These are phyloP conservation scores for Boletus patriciae DNA, from an alignment of 768 basidiomycete species.

Conservation along the genomic window DNA sequence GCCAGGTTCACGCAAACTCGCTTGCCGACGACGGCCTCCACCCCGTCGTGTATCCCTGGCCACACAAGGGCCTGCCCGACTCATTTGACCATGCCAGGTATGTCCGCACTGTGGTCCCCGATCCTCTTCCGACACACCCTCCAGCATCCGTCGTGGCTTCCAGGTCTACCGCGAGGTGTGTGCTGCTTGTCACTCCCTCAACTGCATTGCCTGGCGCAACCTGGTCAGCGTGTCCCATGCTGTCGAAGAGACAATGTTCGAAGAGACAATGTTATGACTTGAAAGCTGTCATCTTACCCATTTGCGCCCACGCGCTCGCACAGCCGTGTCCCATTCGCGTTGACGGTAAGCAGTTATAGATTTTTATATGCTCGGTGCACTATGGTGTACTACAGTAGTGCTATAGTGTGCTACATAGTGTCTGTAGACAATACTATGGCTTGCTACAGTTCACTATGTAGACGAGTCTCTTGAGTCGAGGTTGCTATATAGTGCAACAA, in stretches of 20 bases:
- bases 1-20: slow-evolving; percentile 90
- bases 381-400: no score
- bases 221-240: slow-evolving; percentile 97
- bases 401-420: no score
- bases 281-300: no score
- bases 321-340: no score
- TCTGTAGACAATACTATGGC: no score
- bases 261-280: no score
- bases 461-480: no score
- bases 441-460: no score
- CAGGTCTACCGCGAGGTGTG: slow-evolving; percentile 99
- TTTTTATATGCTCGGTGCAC: no score
- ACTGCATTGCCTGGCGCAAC: slow-evolving; percentile 99
- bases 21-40: slow-evolving; percentile 95
- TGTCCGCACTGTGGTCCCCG: slow-evolving; percentile 30
- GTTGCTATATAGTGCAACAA: no score
- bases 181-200: slow-evolving; percentile 97
- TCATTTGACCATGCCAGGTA: slow-evolving; percentile 97
- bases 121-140: slow-evolving; percentile 8
- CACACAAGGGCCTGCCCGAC: slow-evolving; percentile 84
- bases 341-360: no score
- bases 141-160: slow-evolving; percentile 92
- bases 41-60: slow-evolving; percentile 83
- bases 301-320: no score
- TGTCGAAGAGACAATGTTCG: slow-evolving; percentile 83